Base-by-base conservation (phyloP, 192 early-diverging fungal species). In the Helicostylum pulchrum region DNA sequence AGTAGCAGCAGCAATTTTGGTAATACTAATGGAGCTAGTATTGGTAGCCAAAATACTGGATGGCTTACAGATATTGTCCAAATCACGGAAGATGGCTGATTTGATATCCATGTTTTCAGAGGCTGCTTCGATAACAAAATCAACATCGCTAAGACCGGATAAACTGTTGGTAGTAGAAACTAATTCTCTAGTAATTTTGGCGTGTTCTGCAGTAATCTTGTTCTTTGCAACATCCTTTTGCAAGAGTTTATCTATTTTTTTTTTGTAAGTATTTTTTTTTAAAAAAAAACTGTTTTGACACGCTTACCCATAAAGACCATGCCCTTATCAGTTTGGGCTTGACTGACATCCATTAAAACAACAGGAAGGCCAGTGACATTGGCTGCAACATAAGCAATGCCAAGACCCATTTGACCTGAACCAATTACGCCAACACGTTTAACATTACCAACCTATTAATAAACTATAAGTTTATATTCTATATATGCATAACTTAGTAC, bases 11-110 rank as follows among this genome's bases (percentile, higher is more conserved):
- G 93, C 97, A 70, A 99, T 95, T 80, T 94, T 95, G 66, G 97
- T 99, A 64, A 99, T 96, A 59, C 87, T 88, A 66, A 99, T 97
- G 43, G 90, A 93, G 58, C 92, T 94, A n/a, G 97, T 99, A 83
- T 99, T 99, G 61, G 97, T 88, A 21, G 94, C 90, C 11, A 99
- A 82, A 61, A 99, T 95, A 7, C 92, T 88, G 48, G 87, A 73
- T 17, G 71, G 50, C 1, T 85, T 82, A 34, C 86, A 83, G 19
- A 83, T 71, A 64, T 81, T 74, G 66, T 90, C 89, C 20, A 99
- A 81, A 53, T 88, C 83, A 23, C 65, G 54, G 68, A 99, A 96
- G 39, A 99, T 76, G 46, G 83, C 84, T 51, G 82, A 82, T 81
- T 99, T 99, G 53, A 96, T 76, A 12, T 81, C 70, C 10, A 84